These are phyloP conservation scores for Metarhizium rileyi DNA, from an alignment of 2,329 filamentous ascomycete species.

Conservation along the genomic window DNA sequence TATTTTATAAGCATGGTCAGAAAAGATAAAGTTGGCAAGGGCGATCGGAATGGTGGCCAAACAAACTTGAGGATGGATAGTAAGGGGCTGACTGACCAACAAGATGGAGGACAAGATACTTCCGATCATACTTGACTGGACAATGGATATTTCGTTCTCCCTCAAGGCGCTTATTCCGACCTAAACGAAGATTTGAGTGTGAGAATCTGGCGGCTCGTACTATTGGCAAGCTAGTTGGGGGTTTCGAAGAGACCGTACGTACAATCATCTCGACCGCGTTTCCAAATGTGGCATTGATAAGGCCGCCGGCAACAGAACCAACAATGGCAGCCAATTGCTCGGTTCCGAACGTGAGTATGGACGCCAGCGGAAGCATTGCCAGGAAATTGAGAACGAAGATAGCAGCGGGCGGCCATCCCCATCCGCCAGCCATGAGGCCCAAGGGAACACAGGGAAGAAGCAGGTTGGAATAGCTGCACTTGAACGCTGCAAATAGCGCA, in stretches of 20 bases:
- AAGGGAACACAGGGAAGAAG: slow-evolving; percentile 55
- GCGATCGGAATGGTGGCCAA: no score
- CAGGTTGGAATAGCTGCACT: slow-evolving; percentile 31
- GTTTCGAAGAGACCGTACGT: slow-evolving; percentile 15
- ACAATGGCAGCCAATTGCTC: slow-evolving; percentile 47
- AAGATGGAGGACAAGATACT: slow-evolving; percentile 9
- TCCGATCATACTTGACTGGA: slow-evolving; percentile 12
- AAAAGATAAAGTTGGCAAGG: background rate
- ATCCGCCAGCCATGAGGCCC: slow-evolving; percentile 44
- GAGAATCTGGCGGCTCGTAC: background rate
- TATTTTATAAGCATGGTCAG: background rate
- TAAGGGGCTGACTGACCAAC: background rate
- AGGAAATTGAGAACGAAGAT: slow-evolving; percentile 52
- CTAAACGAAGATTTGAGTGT: background rate
- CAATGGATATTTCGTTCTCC: slow-evolving; percentile 7
- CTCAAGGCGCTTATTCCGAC: slow-evolving; percentile 7
- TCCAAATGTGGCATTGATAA: slow-evolving; percentile 53
- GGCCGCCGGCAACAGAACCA: slow-evolving; percentile 48
- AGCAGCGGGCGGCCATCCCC: slow-evolving; percentile 31
- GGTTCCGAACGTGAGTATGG: slow-evolving; percentile 47
- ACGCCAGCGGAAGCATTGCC: slow-evolving; percentile 49
- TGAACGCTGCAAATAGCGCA: slow-evolving; percentile 6
- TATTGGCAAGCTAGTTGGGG: no score
- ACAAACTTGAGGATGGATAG: background rate
- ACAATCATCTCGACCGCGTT: slow-evolving; percentile 55